Evolutionary conservation across 2,329 filamentous ascomycete species (phyloP), one percentile per base, ranked within the genome.

Genomic region (Aspergillus fischeri): DNA sequence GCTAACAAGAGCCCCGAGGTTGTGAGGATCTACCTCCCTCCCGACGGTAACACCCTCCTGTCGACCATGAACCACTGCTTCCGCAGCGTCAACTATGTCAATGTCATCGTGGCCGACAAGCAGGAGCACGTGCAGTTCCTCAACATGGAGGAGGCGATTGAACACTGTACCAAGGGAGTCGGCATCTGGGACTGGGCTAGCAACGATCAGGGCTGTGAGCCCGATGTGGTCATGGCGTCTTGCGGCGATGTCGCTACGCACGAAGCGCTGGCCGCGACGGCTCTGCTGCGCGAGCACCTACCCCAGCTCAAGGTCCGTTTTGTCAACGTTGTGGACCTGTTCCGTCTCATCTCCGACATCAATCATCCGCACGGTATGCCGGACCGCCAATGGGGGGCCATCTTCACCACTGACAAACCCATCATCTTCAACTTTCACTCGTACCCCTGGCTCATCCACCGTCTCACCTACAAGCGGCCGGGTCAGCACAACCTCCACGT

Each of bases 391-490:
- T 92, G 86, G 83, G 74, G 74, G 14, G 79, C 86, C 42, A 76
- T 91, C 62, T 92, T 92, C 79, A 92, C 89, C 0, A 79, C 81
- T 17, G 78, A 91, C 77, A 86, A 81, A 63, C 89, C 89, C 24
- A 79, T 91, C 69, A 85, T 92, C 69, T 92, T 92, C 80, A 92
- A 91, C 78, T 92, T 92, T 83, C 89, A 92, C 77, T 88, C 85
- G 32, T 92, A 92, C 76, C 89, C 89, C 8, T 92, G 87, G 87
- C 80, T 92, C 66, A 83, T 92, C 52, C 89, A 92, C 76, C 82
- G 89, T 52, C 75, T 92, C 64, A 89, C 88, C 0, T 92, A 91
- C 77, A 88, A 88, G 76, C 85, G 89, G 1, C 86, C 85, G 1
- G 88, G 88, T 4, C 84, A 82, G 70, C 70, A 80, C 49, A 86